phyloP scores from a whole-genome alignment of 2,329 filamentous ascomycete genomes.

The Paraphoma sp. region DNA sequence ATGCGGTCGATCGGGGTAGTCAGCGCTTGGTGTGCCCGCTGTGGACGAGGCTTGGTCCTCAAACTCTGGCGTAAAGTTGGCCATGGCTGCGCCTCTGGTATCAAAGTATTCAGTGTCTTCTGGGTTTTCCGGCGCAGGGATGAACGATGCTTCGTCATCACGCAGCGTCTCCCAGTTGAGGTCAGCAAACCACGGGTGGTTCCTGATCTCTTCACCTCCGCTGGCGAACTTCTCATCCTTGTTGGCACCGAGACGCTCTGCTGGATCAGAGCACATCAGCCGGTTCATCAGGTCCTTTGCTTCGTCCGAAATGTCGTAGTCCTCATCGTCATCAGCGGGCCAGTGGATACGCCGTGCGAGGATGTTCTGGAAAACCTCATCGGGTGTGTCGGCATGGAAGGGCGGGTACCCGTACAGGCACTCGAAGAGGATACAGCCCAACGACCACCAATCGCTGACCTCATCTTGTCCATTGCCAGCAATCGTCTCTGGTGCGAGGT shows the following conservation, averaged over 20 bases:
- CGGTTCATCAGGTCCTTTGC: slow-evolving; percentile 95
- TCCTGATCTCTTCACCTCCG: slow-evolving; percentile 90
- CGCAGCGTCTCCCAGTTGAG: slow-evolving; percentile 89
- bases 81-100: slow-evolving; percentile 84
- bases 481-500: slow-evolving; percentile 95
- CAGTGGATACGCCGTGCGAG: slow-evolving; percentile 87
- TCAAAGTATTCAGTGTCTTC: slow-evolving; percentile 99
- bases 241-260: slow-evolving; percentile 84
- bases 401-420: slow-evolving; percentile 93
- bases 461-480: slow-evolving; percentile 95
- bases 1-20: slow-evolving; percentile 89
- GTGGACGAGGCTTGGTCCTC: slow-evolving; percentile 85
- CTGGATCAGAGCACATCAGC: slow-evolving; percentile 83
- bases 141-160: slow-evolving; percentile 95
- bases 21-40: slow-evolving; percentile 70
- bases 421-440: slow-evolving; percentile 98
- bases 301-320: slow-evolving; percentile 77
- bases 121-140: slow-evolving; percentile 88
- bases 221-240: slow-evolving; percentile 79
- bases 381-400: slow-evolving; percentile 88
- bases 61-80: slow-evolving; percentile 91
- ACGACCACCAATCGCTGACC: slow-evolving; percentile 99
- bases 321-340: slow-evolving; percentile 83
- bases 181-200: slow-evolving; percentile 85
- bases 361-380: slow-evolving; percentile 97